Conservation (phyloP, 129 eudicot species). For the Rutidosis leptorrhynchoides region DNA sequence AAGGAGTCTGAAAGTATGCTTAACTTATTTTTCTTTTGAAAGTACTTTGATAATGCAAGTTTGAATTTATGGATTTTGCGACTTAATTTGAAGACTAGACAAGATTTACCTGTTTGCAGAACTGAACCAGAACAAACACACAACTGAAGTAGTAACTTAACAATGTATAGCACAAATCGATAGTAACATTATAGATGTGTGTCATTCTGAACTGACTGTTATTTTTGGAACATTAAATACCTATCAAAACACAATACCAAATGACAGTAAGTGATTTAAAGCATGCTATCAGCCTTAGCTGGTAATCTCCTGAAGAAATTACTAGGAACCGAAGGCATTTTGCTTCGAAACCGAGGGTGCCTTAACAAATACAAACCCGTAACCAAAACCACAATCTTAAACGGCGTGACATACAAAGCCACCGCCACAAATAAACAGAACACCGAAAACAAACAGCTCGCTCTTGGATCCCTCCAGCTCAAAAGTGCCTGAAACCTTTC, state of each 20-base stretch:
- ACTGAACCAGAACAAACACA: not conserved
- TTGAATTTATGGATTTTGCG: too few relatives aligned
- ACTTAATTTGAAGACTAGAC: not conserved
- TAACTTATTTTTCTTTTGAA: too few relatives aligned
- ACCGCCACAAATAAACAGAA: constrained; percentile 58
- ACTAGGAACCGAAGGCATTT: constrained; percentile 66
- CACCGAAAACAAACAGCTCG: constrained; percentile 54
- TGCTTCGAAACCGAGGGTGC: constrained; percentile 73
- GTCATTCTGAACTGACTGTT: too few relatives aligned
- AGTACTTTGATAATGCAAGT: not conserved
- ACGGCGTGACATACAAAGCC: constrained; percentile 62
- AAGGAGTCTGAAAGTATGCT: constrained; percentile 8
- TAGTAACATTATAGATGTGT: too few relatives aligned
- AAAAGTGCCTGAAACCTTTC: constrained; percentile 66
- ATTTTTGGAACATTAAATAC: not conserved
- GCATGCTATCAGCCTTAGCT: constrained; percentile 67
- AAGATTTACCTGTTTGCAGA: not conserved
- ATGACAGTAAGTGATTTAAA: constrained; percentile 24
- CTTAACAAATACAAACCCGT: constrained; percentile 51
- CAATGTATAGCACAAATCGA: not conserved
- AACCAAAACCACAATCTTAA: constrained; percentile 46
- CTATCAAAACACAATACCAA: not conserved
- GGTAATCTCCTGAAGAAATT: constrained; percentile 74
- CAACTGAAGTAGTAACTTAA: not conserved
- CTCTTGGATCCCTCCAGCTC: constrained; percentile 85